Conservation (phyloP, 2,329 filamentous ascomycete species). For the Claviceps sorghi region DNA sequence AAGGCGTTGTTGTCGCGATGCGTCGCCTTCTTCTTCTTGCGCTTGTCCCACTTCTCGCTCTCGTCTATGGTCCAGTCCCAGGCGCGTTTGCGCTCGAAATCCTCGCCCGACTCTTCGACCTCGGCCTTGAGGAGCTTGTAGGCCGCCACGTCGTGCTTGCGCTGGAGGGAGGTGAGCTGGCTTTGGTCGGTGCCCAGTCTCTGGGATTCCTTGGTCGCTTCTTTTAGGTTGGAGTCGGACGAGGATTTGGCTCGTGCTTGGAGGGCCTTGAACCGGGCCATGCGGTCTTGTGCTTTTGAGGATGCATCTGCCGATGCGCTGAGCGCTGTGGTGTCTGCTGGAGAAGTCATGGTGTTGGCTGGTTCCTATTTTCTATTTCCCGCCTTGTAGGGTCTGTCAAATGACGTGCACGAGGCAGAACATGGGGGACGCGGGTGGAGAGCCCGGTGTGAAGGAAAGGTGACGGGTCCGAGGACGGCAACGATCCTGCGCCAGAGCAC, state of each 20-base stretch:
- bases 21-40: constrained; percentile 69
- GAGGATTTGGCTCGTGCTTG: constrained; percentile 66
- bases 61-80: constrained; percentile 99
- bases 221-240: constrained; percentile 62
- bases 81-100: constrained; percentile 93
- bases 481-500: not conserved
- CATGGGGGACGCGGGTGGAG: not conserved
- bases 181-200: constrained; percentile 63
- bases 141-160: constrained; percentile 73
- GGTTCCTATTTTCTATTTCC: not conserved
- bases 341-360: constrained; percentile 1
- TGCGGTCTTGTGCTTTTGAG: constrained; percentile 46
- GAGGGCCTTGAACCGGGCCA: constrained; percentile 75
- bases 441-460: no score
- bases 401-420: not conserved
- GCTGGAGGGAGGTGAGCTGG: constrained; percentile 62
- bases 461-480: not conserved
- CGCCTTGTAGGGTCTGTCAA: not conserved
- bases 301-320: constrained; percentile 6
- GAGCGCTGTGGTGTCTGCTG: not conserved
- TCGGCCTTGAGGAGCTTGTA: constrained; percentile 92
- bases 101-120: constrained; percentile 67
- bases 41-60: constrained; percentile 83
- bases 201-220: constrained; percentile 70
- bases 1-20: constrained; percentile 80